Evolutionary conservation across 106 monocot genomes (phyloP), one percentile per base, ranked within the genome.

Genomic region (Platanthera zijinensis): DNA sequence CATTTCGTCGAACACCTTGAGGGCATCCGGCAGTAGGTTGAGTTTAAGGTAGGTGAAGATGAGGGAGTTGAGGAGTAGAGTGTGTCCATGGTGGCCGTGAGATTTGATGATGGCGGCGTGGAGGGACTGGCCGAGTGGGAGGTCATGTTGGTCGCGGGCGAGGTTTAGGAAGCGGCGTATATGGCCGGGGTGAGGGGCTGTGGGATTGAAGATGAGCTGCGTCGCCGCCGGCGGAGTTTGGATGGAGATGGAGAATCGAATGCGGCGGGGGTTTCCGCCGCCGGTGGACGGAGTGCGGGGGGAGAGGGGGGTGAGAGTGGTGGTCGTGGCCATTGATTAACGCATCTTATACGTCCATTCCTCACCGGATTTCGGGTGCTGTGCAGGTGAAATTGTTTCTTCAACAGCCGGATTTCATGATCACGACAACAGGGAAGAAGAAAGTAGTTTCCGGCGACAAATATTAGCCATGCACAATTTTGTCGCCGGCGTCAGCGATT

Each of bases 1-100:
- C 83, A 94, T 78, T 45, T 21, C 74, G 5, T 94, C 88, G 75
- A 99, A 84, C 75, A 81, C 78, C 69, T 79, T 77, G 57, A 83
- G 84, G 30, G 94, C 91, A 22, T 94, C 82, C 3, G 71, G 10
- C 21, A 91, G 80, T 5, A 75, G 75, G 61, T 81, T 75, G 48
- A 90, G 77, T 51, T 77, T 82, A 25, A 87, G 22, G 70, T 99
- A 99, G 30, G 68, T 59, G 18, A 50, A 57, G n/a, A 99, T 82
- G 53, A 99, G 78, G 52, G 76, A 51, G 80, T 94, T 99, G 75
- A 74, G 61, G 75, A 91, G 77, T 39, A 28, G 72, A 19, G 69
- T 57, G 11, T 74, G 77, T 1, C 30, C 76, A 57, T 13, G 1
- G 28, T 47, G 5, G n/a, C 59, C 30, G 2, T 47, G 79, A 52